These are phyloP conservation scores for Puccinia novopanici DNA, from an alignment of 1,284 basidiomycete species.

Conservation along the genomic window DNA sequence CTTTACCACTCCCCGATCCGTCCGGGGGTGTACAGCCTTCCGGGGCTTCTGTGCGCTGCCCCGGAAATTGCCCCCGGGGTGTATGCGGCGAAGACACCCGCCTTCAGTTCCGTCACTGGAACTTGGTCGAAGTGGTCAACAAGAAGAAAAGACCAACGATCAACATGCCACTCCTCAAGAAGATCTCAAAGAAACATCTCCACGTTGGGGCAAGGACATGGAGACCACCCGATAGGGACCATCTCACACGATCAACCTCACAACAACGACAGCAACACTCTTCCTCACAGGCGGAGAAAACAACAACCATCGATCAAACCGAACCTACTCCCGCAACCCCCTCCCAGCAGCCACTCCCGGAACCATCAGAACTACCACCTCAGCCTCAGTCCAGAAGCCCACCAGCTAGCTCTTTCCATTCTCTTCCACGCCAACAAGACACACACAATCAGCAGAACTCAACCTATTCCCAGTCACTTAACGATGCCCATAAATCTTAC, in stretches of 20 bases:
- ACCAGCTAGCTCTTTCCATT: not conserved
- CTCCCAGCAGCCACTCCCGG: not conserved
- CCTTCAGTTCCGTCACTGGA: no score
- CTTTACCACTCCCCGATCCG: no score
- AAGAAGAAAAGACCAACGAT: not conserved
- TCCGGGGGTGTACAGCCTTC: no score
- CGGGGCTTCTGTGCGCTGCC: no score
- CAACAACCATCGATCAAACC: not conserved
- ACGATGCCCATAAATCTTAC: conserved; percentile 10
- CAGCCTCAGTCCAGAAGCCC: not conserved
- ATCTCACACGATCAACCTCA: not conserved
- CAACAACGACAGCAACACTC: not conserved
- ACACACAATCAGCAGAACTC: not conserved
- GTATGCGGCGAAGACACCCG: no score
- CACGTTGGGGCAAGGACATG: conserved; percentile 41
- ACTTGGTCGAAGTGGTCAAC: not conserved
- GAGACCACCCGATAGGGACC: conserved; percentile 32
- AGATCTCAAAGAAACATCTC: conserved; percentile 45
- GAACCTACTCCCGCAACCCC: not conserved
- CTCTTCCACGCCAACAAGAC: not conserved
- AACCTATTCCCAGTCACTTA: conserved; percentile 4
- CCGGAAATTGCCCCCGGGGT: no score
- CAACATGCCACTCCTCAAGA: conserved; percentile 20
- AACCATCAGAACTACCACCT: not conserved
- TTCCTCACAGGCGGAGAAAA: no score